Evolutionary conservation across 192 early-diverging fungal species (phyloP).

Genomic region (Rhizoclosmatium globosum): DNA sequence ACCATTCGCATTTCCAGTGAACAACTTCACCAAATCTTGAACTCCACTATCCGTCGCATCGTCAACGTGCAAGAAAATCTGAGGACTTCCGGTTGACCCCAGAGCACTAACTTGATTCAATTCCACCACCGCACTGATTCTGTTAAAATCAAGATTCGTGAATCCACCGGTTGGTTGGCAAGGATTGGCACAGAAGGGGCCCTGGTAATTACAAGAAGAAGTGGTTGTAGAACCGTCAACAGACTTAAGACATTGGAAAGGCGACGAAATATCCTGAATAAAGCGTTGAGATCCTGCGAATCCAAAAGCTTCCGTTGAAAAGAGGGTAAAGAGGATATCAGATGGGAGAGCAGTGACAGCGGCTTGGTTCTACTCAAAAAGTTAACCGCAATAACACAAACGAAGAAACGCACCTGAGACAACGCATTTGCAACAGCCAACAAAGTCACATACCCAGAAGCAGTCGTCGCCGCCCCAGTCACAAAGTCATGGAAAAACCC

Average conservation of each 20-base stretch:
- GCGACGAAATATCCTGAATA: slow-evolving; percentile 71
- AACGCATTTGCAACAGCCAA: slow-evolving; percentile 77
- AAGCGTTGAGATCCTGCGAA: slow-evolving; percentile 85
- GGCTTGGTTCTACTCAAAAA: slow-evolving; percentile 23
- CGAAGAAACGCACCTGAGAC: slow-evolving; percentile 57
- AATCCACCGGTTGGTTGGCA: slow-evolving; percentile 73
- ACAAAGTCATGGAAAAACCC: slow-evolving; percentile 74
- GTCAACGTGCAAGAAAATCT: slow-evolving; percentile 57
- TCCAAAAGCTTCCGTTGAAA: slow-evolving; percentile 77
- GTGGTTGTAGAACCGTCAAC: slow-evolving; percentile 38
- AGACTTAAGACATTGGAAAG: slow-evolving; percentile 57
- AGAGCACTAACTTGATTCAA: slow-evolving; percentile 63
- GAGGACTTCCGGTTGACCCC: slow-evolving; percentile 13
- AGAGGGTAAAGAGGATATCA: slow-evolving; percentile 79
- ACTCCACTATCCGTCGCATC: slow-evolving; percentile 37
- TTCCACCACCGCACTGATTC: slow-evolving; percentile 77
- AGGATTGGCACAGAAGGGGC: slow-evolving; percentile 66
- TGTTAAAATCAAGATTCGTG: slow-evolving; percentile 67
- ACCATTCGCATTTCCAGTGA: background rate
- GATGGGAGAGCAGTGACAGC: slow-evolving; percentile 58
- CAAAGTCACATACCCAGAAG: slow-evolving; percentile 70
- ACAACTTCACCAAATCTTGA: slow-evolving; percentile 32
- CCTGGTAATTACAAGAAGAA: slow-evolving; percentile 37
- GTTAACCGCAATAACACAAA: slow-evolving; percentile 7
- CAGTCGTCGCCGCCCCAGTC: slow-evolving; percentile 60